Conservation (phyloP, 2,329 filamentous ascomycete genomes). For the Apiospora marii region DNA sequence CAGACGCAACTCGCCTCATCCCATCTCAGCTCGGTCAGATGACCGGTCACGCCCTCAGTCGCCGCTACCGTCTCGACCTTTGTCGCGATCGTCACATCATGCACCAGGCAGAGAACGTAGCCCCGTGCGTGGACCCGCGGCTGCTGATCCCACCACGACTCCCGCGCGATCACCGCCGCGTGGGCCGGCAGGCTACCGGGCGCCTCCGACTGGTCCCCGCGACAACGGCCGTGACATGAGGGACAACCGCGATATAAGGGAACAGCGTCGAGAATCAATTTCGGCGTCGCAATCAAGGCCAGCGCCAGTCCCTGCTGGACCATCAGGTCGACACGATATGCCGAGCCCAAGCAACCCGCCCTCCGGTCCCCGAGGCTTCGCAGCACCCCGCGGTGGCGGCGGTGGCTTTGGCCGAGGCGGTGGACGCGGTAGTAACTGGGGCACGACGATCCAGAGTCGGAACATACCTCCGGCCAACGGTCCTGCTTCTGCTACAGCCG, state of each 20-base stretch:
- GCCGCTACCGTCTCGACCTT: slow-evolving; percentile 42
- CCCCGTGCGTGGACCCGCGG: slow-evolving; percentile 28
- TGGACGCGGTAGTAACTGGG: slow-evolving; percentile 56
- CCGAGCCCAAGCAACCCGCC: slow-evolving; percentile 59
- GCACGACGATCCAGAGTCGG: slow-evolving; percentile 39
- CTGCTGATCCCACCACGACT: slow-evolving; percentile 33
- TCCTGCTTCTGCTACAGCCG: slow-evolving; percentile 48
- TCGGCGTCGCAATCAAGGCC: slow-evolving; percentile 43
- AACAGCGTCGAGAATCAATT: slow-evolving; percentile 26
- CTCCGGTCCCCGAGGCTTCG: slow-evolving; percentile 62
- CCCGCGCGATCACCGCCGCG: slow-evolving; percentile 58
- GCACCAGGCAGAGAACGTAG: slow-evolving; percentile 37
- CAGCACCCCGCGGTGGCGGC: slow-evolving; percentile 54
- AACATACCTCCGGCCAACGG: slow-evolving; percentile 38
- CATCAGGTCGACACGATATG: slow-evolving; percentile 45
- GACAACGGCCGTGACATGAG: slow-evolving; percentile 43
- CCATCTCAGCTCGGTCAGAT: slow-evolving; percentile 52
- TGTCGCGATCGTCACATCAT: slow-evolving; percentile 41
- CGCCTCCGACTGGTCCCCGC: slow-evolving; percentile 56
- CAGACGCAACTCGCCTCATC: slow-evolving; percentile 61
- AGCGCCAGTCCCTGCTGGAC: slow-evolving; percentile 31
- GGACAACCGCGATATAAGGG: slow-evolving; percentile 41
- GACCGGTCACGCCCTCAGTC: slow-evolving; percentile 57
- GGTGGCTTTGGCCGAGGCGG: slow-evolving; percentile 52
- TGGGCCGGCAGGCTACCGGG: slow-evolving; percentile 61